These are phyloP conservation scores for Ceratobasidium sp. DNA, from an alignment of 1,284 basidiomycete genomes.

Conservation along the genomic window DNA sequence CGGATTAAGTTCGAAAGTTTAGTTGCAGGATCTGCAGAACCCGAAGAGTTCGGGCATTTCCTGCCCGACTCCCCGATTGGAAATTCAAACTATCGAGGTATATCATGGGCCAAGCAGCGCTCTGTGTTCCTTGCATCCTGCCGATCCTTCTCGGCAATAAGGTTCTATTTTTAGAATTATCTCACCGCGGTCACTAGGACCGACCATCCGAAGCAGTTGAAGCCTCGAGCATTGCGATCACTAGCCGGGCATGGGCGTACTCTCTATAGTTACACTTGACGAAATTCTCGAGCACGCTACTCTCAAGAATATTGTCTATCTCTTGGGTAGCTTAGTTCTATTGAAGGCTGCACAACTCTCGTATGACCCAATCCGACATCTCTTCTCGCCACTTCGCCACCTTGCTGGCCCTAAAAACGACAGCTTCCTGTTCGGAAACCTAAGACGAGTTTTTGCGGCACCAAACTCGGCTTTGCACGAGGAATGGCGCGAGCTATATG, in stretches of 20 bases:
- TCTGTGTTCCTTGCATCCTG: neutral
- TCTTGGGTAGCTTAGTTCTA: conserved; percentile 47
- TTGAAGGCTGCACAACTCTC: neutral
- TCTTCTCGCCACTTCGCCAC: conserved; percentile 62
- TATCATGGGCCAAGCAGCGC: neutral
- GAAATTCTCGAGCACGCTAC: neutral
- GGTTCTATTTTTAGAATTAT: neutral
- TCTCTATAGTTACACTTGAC: neutral
- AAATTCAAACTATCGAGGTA: neutral
- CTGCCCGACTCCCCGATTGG: neutral
- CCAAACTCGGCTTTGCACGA: conserved; percentile 63
- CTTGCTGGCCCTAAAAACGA: conserved; percentile 66
- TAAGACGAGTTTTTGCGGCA: conserved; percentile 61
- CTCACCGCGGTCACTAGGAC: too few relatives aligned
- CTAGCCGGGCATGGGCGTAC: neutral
- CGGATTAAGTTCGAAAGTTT: neutral
- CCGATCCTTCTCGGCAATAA: neutral
- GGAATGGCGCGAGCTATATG: conserved; percentile 70
- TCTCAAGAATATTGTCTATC: conserved; percentile 13
- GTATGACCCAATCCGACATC: conserved; percentile 21
- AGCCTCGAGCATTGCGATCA: too few relatives aligned
- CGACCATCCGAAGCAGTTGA: too few relatives aligned
- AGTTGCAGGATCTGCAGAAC: conserved; percentile 63
- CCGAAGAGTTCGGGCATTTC: conserved; percentile 58
- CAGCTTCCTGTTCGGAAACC: conserved; percentile 68